Evolutionary conservation across 306 rosid genomes (phyloP).

Genomic region (Argentina anserina): DNA sequence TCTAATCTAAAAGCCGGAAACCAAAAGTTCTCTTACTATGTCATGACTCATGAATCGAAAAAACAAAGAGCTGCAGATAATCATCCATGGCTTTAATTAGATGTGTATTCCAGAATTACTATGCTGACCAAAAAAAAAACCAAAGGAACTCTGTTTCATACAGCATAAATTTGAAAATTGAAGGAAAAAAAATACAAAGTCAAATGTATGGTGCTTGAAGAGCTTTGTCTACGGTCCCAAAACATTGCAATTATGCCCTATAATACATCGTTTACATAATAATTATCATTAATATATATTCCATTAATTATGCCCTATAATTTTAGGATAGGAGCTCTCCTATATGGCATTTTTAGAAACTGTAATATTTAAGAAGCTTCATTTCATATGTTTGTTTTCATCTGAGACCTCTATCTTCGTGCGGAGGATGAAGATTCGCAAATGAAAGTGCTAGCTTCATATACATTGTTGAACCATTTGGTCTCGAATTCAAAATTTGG

Average conservation of each 20-base stretch:
- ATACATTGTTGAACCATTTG: not conserved
- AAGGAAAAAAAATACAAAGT: not conserved
- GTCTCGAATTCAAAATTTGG: not conserved
- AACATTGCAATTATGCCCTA: not conserved
- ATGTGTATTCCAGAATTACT: not conserved
- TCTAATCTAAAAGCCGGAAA: not conserved
- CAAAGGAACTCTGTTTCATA: not conserved
- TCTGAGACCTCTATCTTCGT: not conserved
- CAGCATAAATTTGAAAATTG: too few relatives aligned
- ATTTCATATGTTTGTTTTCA: not conserved
- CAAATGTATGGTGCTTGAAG: not conserved
- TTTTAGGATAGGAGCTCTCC: too few relatives aligned
- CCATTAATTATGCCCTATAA: not conserved
- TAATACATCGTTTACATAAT: not conserved
- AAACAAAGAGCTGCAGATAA: not conserved
- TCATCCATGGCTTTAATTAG: not conserved
- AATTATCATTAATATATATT: not conserved
- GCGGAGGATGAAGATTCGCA: not conserved
- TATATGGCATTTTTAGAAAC: too few relatives aligned
- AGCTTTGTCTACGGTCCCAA: constrained; percentile 4
- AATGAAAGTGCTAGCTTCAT: not conserved
- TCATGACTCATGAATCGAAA: not conserved
- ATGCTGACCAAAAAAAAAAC: not conserved
- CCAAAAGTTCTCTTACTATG: not conserved
- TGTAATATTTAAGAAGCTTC: too few relatives aligned